Conservation (phyloP, 1,284 basidiomycete genomes). For the Naganishia albida region DNA sequence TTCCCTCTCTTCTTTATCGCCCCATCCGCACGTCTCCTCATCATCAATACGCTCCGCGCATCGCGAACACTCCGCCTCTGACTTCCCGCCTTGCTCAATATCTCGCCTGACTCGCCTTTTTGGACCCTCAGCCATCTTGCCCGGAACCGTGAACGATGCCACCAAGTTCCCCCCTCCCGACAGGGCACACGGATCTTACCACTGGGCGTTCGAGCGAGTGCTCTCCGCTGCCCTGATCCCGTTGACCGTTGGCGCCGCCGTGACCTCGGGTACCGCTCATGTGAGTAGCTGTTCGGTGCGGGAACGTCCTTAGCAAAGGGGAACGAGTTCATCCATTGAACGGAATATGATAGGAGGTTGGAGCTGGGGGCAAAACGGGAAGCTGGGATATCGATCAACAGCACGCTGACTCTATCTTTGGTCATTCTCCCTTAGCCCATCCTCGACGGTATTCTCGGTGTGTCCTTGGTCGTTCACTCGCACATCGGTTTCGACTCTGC, state of each 20-base stretch:
- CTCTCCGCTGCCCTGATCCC: slow-evolving; percentile 86
- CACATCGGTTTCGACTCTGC: slow-evolving; percentile 79
- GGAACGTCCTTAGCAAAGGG: too few species aligned
- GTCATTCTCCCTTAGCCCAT: slow-evolving; percentile 60
- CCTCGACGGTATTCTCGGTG: slow-evolving; percentile 82
- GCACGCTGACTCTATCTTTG: not conserved
- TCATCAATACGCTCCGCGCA: not conserved
- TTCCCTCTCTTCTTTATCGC: not conserved
- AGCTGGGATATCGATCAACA: not conserved
- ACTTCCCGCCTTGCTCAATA: not conserved
- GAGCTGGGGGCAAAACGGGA: not conserved
- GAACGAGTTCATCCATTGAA: not conserved
- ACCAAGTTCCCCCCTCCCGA: slow-evolving; percentile 80
- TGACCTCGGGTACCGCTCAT: slow-evolving; percentile 67
- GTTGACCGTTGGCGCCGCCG: slow-evolving; percentile 77
- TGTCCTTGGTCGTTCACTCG: slow-evolving; percentile 86
- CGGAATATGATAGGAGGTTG: too few species aligned
- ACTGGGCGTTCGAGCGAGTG: slow-evolving; percentile 96
- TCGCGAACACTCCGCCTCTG: not conserved
- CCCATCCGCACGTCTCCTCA: not conserved
- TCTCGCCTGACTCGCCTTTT: not conserved
- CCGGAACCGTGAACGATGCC: slow-evolving; percentile 94
- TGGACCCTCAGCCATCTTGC: slow-evolving; percentile 71
- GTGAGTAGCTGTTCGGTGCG: slow-evolving; percentile 44
- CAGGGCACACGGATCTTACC: slow-evolving; percentile 85